phyloP scores from a whole-genome alignment of 169 alveolate species.

The Ichthyophthirius multifiliis region DNA sequence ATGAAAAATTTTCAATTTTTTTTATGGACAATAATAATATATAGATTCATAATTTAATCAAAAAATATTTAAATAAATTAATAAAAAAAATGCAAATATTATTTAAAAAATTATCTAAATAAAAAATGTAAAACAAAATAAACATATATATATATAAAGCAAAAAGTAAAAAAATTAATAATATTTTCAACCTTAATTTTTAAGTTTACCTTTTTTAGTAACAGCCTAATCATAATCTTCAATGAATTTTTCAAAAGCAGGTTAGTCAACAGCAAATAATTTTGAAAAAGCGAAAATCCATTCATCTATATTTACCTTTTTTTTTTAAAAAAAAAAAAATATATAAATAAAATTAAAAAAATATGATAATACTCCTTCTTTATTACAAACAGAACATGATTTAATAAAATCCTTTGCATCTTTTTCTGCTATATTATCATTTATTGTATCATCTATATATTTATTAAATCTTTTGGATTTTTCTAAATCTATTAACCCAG shows the following conservation, averaged over 20 bases:
- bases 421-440: constrained; percentile 13
- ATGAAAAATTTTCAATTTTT: too few species aligned
- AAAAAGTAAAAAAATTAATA: too few species aligned
- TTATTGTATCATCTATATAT: constrained; percentile 19
- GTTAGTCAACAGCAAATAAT: constrained; percentile 7
- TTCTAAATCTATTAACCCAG: background rate
- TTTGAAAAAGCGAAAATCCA: constrained; percentile 23
- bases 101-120: too few species aligned
- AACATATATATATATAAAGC: too few species aligned
- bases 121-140: too few species aligned
- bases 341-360: background rate
- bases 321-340: background rate
- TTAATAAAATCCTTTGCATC: constrained; percentile 42
- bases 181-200: too few species aligned
- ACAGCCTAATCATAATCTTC: constrained; percentile 6
- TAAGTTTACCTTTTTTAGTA: constrained; percentile 8
- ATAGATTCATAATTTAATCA: too few species aligned
- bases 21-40: too few species aligned
- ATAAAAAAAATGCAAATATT: too few species aligned
- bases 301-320: constrained; percentile 37
- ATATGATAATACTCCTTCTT: background rate
- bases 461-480: constrained; percentile 28
- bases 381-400: constrained; percentile 26
- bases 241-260: constrained; percentile 10
- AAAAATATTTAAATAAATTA: too few species aligned